Base-by-base conservation (phyloP, 2,329 filamentous ascomycete genomes). In the Exophiala mesophila region DNA sequence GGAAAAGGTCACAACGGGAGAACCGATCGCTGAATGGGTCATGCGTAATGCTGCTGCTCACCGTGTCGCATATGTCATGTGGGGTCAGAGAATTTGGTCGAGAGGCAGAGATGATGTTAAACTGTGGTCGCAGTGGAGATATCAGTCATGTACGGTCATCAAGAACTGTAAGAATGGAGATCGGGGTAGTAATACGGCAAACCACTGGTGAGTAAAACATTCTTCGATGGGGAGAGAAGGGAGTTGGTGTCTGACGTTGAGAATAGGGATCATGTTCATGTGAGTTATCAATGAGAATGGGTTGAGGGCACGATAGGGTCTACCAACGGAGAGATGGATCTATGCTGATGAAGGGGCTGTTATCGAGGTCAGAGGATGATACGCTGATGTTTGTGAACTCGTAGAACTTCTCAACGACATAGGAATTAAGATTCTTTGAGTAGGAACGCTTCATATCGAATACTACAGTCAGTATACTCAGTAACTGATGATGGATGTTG, bases 71-170 rank as follows among this genome's bases (percentile, higher is more conserved):
- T 73, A 73, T 45, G 63, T 73, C 35, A 73, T 72, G 50, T 73
- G 69, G 69, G 70, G 69, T 13, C 70, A 73, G 57, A 64, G 60
- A 45, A 73, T 73, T 53, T 73, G 69, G 70, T 63, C 59, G 36
- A 55, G 63, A 3, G 57, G 56, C 18, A 48, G 54, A 28, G 67
- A 70, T 16, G 43, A 37, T 8, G 61, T 64, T 26, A 63, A 57
- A 49, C 44, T 59, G 13, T 73, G 69, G 69, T 55, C 55, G 15
- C 56, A 52, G 23, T 73, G 70, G 70, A 32, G 37, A 21, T 45
- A 40, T 40, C 43, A 45, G 36, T 6, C 37, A 13, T 45, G 43
- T 31, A 41, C 37, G 3, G 32, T 36, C 17, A 45, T 45, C 24
- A 34, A 34, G 15, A 36, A 40, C 31, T 59, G 64, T 20, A 52